Base-by-base conservation (phyloP, 2,329 filamentous ascomycete species). In the Diaporthe vexans region DNA sequence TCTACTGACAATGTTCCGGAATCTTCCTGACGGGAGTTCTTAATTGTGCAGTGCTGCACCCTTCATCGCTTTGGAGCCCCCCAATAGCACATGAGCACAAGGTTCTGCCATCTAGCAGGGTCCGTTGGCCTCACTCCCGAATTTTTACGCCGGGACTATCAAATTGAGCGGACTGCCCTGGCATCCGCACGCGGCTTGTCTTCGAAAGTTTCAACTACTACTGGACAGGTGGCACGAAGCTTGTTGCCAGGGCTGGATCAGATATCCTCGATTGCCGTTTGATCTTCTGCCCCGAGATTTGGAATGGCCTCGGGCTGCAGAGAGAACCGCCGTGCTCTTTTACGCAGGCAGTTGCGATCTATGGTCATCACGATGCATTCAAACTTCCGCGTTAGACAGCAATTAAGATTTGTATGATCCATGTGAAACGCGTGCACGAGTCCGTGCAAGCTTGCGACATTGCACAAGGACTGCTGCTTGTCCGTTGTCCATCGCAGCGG, bases 351-450 rank as follows among this genome's bases (percentile, higher is more conserved):
- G 21, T 11, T 15, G 8, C 35, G 17, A 35, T 37, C 15, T 26
- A 1, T 21, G 2, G 37, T 51, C 29, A 21, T 26, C 63, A 40
- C 46, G 46, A 68, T 54, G 59, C 40, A 48, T 33, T 48, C 37
- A 33, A 33, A 26, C 17, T 2, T 61, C 43, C 33, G 29, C 21
- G 21, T 7, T 17, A 26, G 13, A 35, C 21, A 43, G 13, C 40
- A 43, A 43, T 51, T 33, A 67, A 52, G 61, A 67, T 67, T 67
- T 24, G 26, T 51, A 15, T 35, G 29, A 68, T 54, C 46, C 33
- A 68, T 46, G 63, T 68, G 63, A 68, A 54, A 68, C 63, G 13
- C n/a, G 63, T 68, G 61, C 48, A 68, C 63, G 63, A 26, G 48
- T 40, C 63, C 33, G 63, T 68, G 63, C 63, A 52, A 40, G 63